Base-by-base conservation (phyloP, 352 stramenopile genomes). In the Thraustochytrium sp. region DNA sequence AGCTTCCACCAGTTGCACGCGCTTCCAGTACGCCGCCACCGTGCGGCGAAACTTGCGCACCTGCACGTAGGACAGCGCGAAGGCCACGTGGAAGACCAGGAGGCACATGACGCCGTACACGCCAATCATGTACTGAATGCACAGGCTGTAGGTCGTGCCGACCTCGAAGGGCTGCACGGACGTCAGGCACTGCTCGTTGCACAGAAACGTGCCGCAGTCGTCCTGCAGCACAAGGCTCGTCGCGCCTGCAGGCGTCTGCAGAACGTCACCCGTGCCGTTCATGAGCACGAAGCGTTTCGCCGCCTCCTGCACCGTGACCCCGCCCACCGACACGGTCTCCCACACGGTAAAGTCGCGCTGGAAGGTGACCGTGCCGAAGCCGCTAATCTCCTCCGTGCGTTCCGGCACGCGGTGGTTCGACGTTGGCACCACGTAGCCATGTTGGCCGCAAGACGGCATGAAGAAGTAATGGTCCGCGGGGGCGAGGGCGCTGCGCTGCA, bases 391-490 rank as follows among this genome's bases (percentile, higher is more conserved):
- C 53, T 61, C 53, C 11, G 26, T 38, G 51, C 68, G 68, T 21
- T 46, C 36, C 11, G 11, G 13, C 0, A 80, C 29, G 13, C 31
- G 31, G 53, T 65, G 48, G 34, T 40, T 36, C 18, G 68, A 80
- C 0, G 68, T 80, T 8, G 68, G 68, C 46, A 80, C 48, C 11
- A 80, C 34, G 53, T 80, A 80, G n/a, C 68, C 68, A 26, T 80
- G 53, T 31, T 80, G 68, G 21, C 21, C 68, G 46, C 65, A 77
- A 11, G 59, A 26, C n/a, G 68, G 46, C 23, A 53, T 48, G 31
- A 53, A 55, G 31, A 72, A 80, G 46, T 65, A 31, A 31, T 63
- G 40, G n/a, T 54, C 11, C 23, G 16, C 23, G 37, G 8, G 16
- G 0, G 68, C 48, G 0, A 31, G 26, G 2, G 4, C 31, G 29